Conservation (phyloP, 2,329 filamentous ascomycete species). For the Penicillium sp. region DNA sequence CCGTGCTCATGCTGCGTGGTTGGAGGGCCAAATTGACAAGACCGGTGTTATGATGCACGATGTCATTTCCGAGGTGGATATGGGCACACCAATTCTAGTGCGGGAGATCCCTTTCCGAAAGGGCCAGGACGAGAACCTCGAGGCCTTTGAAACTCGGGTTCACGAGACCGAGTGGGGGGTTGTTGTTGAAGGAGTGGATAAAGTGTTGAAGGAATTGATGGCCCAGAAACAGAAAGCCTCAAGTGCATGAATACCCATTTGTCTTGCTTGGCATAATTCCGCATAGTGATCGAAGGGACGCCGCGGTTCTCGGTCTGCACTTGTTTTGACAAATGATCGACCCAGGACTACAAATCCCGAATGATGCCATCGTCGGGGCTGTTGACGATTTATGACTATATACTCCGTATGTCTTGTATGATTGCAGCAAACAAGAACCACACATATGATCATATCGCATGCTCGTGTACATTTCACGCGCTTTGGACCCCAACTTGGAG, state of each 20-base stretch:
- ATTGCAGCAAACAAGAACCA: constrained; percentile 9
- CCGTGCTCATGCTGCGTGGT: constrained; percentile 70
- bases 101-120: constrained; percentile 64
- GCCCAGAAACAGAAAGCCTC: constrained; percentile 18
- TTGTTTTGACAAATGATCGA: not conserved
- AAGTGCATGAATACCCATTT: constrained; percentile 3
- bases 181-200: constrained; percentile 67
- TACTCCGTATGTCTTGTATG: constrained; percentile 11
- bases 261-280: not conserved
- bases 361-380: constrained; percentile 2
- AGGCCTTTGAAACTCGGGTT: constrained; percentile 67
- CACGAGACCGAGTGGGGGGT: constrained; percentile 73
- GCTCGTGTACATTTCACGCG: not conserved
- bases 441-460: not conserved
- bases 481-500: not conserved
- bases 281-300: not conserved
- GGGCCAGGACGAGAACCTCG: constrained; percentile 60
- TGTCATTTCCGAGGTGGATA: constrained; percentile 76
- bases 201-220: constrained; percentile 34
- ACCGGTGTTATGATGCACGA: constrained; percentile 89
- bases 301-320: not conserved
- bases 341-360: not conserved
- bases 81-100: constrained; percentile 69
- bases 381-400: constrained; percentile 25
- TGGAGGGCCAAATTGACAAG: constrained; percentile 62